Evolutionary conservation across 352 stramenopile genomes (phyloP).

Genomic region (Chrysophaeum taylorii): DNA sequence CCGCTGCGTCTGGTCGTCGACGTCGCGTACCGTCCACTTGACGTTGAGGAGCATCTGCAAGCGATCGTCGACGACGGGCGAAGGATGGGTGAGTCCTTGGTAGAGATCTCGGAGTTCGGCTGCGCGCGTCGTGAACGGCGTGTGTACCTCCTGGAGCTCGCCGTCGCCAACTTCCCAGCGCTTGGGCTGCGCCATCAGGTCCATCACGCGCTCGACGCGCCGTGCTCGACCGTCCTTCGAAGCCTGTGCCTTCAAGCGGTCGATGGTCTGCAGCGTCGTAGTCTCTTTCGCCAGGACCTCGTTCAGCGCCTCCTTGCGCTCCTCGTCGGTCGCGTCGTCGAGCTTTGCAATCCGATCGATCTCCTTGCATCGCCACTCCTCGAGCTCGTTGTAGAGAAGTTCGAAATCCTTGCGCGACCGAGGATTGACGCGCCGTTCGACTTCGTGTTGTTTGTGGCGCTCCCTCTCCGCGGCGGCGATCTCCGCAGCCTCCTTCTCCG

Average conservation of each 20-base stretch:
- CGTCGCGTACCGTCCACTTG: conserved; percentile 71
- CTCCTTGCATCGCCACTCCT: conserved; percentile 74
- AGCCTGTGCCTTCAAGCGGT: conserved; percentile 67
- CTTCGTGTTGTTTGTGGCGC: conserved; percentile 47
- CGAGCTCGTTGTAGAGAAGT: conserved; percentile 81
- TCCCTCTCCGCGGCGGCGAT: conserved; percentile 28
- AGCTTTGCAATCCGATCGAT: neutral
- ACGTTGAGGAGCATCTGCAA: conserved; percentile 76
- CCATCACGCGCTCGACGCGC: conserved; percentile 68
- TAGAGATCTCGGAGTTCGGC: conserved; percentile 75
- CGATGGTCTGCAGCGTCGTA: conserved; percentile 58
- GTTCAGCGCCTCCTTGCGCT: no score
- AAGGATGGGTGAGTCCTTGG: conserved; percentile 59
- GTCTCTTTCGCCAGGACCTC: conserved; percentile 47
- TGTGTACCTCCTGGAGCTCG: conserved; percentile 69
- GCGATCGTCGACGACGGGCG: no score
- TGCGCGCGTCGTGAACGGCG: conserved; percentile 60
- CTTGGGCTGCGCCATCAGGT: conserved; percentile 72
- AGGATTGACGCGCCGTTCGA: conserved; percentile 73
- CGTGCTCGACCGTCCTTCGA: conserved; percentile 60
- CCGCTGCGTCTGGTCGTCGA: no score
- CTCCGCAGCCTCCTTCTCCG: conserved; percentile 41
- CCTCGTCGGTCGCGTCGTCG: neutral
- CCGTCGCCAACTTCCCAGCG: conserved; percentile 80
- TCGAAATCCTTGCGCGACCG: conserved; percentile 66